These are phyloP conservation scores for Candida bentonensis DNA, from an alignment of 805 yeast species.

Conservation along the genomic window DNA sequence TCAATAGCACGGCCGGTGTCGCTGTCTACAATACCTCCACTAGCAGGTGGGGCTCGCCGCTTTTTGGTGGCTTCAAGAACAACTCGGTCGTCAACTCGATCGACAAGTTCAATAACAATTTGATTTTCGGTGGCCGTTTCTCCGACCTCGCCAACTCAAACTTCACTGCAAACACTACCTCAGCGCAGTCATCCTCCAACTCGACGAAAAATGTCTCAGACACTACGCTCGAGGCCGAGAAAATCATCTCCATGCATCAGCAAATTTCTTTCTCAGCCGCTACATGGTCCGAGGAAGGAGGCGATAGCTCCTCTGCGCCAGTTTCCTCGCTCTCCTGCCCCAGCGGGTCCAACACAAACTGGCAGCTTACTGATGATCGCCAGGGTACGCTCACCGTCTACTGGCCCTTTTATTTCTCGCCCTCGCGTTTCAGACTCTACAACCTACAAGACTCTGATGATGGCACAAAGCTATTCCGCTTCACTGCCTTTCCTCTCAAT, in stretches of 20 bases:
- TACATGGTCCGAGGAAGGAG: constrained; percentile 11
- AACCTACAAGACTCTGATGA: constrained; percentile 38
- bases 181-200: constrained; percentile 3
- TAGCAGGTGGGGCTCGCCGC: constrained; percentile 31
- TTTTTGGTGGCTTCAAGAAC: constrained; percentile 65
- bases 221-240: constrained; percentile 49
- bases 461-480: constrained; percentile 48
- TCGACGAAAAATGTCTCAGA: constrained; percentile 24
- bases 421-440: constrained; percentile 62
- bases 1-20: constrained; percentile 39
- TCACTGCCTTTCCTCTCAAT: constrained; percentile 62
- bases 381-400: constrained; percentile 55
- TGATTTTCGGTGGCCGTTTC: constrained; percentile 75
- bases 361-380: constrained; percentile 36
- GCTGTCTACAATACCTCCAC: constrained; percentile 45
- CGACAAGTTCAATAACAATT: constrained; percentile 27
- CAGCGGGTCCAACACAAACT: constrained; percentile 21
- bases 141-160: constrained; percentile 39
- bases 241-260: constrained; percentile 15
- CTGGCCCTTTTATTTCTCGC: constrained; percentile 41
- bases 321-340: constrained; percentile 43
- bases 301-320: not conserved
- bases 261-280: constrained; percentile 15
- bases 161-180: constrained; percentile 17
- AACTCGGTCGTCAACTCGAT: constrained; percentile 52